Conservation (phyloP, 108 stramenopile genomes). For the Cyclotella cryptica region DNA sequence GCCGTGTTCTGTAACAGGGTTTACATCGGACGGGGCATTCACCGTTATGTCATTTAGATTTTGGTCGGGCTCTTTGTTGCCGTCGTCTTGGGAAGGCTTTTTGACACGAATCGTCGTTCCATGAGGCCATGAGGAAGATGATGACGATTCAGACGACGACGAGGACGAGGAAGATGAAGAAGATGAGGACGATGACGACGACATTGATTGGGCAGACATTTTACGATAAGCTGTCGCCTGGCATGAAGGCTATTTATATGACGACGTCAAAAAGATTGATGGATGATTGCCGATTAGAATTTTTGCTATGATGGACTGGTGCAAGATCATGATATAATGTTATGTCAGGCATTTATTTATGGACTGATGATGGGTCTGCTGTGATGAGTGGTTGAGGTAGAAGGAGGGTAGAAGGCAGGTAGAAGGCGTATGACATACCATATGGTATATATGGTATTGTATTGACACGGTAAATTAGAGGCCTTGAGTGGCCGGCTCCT, state of each 20-base stretch:
- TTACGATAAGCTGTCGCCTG: not conserved
- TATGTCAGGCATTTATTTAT: not conserved
- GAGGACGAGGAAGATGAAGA: not conserved
- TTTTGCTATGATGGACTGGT: not conserved
- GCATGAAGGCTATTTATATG: too few relatives aligned
- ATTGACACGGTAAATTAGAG: too few relatives aligned
- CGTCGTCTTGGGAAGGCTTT: not conserved
- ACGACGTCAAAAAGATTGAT: too few relatives aligned
- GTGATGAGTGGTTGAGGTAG: too few relatives aligned
- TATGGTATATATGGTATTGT: too few relatives aligned
- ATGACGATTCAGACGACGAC: not conserved
- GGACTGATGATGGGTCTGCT: not conserved
- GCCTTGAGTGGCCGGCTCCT: too few relatives aligned
- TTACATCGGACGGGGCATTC: slow-evolving; percentile 5
- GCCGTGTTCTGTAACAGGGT: not conserved
- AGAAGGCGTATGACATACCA: too few relatives aligned
- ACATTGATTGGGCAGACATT: slow-evolving; percentile 7
- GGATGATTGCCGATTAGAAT: not conserved
- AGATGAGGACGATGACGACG: slow-evolving; percentile 26
- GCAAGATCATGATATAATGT: not conserved
- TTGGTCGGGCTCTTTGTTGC: not conserved
- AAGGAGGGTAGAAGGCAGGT: too few relatives aligned
- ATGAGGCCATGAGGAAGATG: not conserved
- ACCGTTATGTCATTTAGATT: slow-evolving; percentile 5
- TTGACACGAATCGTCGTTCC: not conserved